These are phyloP conservation scores for Eremomyces bilateralis DNA, from an alignment of 495 filamentous ascomycete species.

Conservation along the genomic window DNA sequence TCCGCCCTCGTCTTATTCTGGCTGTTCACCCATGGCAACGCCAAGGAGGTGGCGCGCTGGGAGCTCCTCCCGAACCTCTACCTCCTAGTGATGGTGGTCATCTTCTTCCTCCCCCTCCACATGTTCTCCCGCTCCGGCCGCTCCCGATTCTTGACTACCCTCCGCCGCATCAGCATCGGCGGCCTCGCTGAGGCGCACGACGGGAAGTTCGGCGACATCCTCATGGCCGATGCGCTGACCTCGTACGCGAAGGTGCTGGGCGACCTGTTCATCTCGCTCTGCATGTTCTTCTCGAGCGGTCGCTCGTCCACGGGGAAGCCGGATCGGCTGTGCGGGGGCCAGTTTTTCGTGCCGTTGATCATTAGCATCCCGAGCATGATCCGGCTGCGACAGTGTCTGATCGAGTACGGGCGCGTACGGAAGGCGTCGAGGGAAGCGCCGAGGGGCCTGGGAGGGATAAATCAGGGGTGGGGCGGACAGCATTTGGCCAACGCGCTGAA, in stretches of 20 bases:
- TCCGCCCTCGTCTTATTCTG: conserved; percentile 63
- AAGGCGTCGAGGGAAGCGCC: conserved; percentile 16
- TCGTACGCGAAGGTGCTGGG: conserved; percentile 82
- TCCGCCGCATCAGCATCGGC: conserved; percentile 53
- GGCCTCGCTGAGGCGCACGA: conserved; percentile 60
- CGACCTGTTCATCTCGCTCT: conserved; percentile 69
- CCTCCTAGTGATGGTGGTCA: conserved; percentile 42
- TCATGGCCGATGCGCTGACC: conserved; percentile 87
- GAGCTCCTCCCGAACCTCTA: conserved; percentile 66
- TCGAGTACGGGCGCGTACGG: conserved; percentile 59
- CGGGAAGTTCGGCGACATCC: conserved; percentile 81
- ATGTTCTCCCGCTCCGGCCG: conserved; percentile 51
- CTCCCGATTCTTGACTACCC: conserved; percentile 43
- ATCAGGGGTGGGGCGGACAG: conserved; percentile 48
- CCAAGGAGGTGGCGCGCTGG: conserved; percentile 43
- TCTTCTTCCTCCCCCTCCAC: conserved; percentile 54
- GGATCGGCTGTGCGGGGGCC: conserved; percentile 57
- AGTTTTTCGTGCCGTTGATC: conserved; percentile 53
- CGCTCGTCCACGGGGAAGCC: conserved; percentile 58
- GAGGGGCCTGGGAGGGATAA: conserved; percentile 16
- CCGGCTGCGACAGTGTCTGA: conserved; percentile 78
- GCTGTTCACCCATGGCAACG: conserved; percentile 46
- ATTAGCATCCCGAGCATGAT: conserved; percentile 65
- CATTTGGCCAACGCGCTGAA: conserved; percentile 86
- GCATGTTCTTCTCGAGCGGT: conserved; percentile 60